Base-by-base conservation (phyloP, 805 yeast genomes). In the Candida orba region DNA sequence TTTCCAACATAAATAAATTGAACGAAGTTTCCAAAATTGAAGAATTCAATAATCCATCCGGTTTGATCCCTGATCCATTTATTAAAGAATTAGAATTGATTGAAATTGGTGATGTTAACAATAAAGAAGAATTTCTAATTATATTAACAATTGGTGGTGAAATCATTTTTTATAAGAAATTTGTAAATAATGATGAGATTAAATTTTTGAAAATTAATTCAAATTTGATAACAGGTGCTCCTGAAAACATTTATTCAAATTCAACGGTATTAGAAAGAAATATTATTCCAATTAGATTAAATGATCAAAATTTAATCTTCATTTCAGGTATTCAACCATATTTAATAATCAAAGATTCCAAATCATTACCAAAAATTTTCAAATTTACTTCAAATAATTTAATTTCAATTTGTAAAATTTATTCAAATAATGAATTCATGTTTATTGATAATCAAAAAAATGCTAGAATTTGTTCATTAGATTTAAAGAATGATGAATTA, bases 81-180 rank as follows among this genome's bases (percentile, higher is more conserved):
- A 76, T 84, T 51, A 84, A 84, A 56, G 87, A 84, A 60, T 70
- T 83, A 1, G 72, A 82, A 59, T 63, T 78, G 15, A 73, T 78
- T 37, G 74, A 73, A 37, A 56, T 88, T 27, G 96, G 96, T 6
- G 85, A 83, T 53, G 58, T 64, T 8, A 51, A 58, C 30, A 49
- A 57, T 25, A 69, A 73, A 36, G 81, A 79, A 39, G 89, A 84
- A 52, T 79, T 79, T 58, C 60, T 89, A 45, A 72, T 88, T 0
- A 68, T 86, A 8, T 63, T 87, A 40, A 88, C 95, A 0, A 76
- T 80, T 57, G 93, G 95, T 42, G 95, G 95, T 52, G 93, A 87
- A 58, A 66, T 88, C 2, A 66, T 78, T 31, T 65, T 84, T 40
- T 89, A 88, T 59, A 79, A 78, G 52, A 65, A 80, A 31, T 77